These are phyloP conservation scores for Lipomyces sp. DNA, from an alignment of 805 yeast species.

Conservation along the genomic window DNA sequence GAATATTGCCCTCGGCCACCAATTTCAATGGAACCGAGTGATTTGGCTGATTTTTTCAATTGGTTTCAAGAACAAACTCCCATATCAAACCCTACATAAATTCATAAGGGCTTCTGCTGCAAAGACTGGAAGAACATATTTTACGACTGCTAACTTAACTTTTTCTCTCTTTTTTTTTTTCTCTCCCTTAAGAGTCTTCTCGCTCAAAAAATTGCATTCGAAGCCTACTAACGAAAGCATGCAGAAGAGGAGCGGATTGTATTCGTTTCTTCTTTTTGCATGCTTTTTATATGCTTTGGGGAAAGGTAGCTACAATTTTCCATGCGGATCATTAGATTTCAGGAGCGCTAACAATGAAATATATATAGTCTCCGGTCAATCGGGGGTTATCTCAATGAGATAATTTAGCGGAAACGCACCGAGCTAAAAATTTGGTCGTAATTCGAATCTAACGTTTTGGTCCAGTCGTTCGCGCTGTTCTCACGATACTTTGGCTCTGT, in stretches of 20 bases:
- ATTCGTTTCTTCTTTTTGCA: background rate
- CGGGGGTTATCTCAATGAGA: conserved; percentile 16
- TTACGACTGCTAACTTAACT: background rate
- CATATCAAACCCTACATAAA: background rate
- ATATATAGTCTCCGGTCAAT: conserved; percentile 44
- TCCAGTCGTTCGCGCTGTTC: background rate
- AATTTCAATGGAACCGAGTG: background rate
- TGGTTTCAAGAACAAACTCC: background rate
- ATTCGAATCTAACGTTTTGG: conserved; percentile 24
- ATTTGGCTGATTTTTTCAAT: no score
- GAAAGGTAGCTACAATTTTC: conserved; percentile 39
- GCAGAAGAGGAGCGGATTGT: conserved; percentile 3
- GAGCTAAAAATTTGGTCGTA: conserved; percentile 30
- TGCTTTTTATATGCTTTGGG: conserved; percentile 43
- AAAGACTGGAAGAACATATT: background rate
- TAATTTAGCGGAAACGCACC: conserved; percentile 41
- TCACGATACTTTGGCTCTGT: background rate
- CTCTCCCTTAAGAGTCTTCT: conserved; percentile 18
- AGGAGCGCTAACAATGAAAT: background rate
- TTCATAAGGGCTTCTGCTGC: background rate
- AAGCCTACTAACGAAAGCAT: conserved; percentile 42
- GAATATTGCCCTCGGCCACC: background rate
- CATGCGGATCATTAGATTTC: background rate
- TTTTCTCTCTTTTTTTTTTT: background rate
- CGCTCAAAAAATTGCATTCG: conserved; percentile 45